phyloP scores from a whole-genome alignment of 2,329 filamentous ascomycete species.

The Coleophoma cylindrospora region DNA sequence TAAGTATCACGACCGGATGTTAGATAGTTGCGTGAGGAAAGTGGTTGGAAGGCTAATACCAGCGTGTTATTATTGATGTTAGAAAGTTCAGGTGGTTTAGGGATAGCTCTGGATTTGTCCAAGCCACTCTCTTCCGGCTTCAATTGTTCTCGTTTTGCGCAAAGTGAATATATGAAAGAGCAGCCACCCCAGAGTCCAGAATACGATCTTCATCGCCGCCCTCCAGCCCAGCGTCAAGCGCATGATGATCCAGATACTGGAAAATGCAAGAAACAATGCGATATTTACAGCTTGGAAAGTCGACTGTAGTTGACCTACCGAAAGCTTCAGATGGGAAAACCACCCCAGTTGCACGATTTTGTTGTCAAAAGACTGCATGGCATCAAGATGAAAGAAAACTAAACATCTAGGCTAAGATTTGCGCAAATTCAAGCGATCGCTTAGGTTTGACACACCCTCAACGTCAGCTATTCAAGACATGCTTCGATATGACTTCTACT shows the following conservation, averaged over 20 bases:
- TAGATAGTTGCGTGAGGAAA: too few species aligned
- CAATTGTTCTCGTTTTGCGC: constrained; percentile 9
- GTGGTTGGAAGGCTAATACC: too few species aligned
- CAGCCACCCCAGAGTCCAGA: constrained; percentile 5
- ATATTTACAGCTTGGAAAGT: neutral
- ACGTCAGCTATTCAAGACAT: too few species aligned
- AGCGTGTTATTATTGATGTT: too few species aligned
- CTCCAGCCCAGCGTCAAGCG: neutral
- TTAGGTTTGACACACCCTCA: too few species aligned
- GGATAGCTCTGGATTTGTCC: neutral
- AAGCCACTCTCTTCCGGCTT: constrained; percentile 7
- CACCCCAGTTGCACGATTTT: neutral
- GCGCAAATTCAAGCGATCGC: too few species aligned
- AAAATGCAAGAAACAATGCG: neutral
- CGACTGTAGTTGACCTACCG: neutral
- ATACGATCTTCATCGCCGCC: constrained; percentile 9
- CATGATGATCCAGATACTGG: neutral
- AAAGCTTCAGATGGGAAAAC: neutral
- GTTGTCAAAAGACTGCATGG: neutral
- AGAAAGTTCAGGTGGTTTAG: too few species aligned
- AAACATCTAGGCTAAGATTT: too few species aligned
- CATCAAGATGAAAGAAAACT: neutral
- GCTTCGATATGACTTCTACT: too few species aligned
- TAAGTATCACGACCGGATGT: too few species aligned
- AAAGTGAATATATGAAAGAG: constrained; percentile 8